Evolutionary conservation across 371 early-diverging fungal genomes (phyloP), one percentile per base, ranked within the genome.

Genomic region (Dichotomocladium elegans): DNA sequence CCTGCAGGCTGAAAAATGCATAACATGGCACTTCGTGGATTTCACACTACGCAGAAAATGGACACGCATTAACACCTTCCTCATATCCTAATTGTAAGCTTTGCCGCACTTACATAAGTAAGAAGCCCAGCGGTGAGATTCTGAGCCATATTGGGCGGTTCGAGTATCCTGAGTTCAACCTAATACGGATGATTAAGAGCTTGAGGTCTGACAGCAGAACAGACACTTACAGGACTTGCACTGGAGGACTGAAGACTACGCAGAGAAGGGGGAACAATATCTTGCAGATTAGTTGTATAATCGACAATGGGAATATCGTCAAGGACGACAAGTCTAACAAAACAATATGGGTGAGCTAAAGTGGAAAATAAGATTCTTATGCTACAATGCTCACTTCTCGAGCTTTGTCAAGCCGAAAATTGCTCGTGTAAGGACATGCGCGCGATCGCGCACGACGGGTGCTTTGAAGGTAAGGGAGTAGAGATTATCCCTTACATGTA

Each of bases 131-230:
- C 73, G 3, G 67, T 28, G 8, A 77, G 27, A 4, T 63, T 71
- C 28, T 68, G 63, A 22, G 70, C 41, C 43, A 73, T 57, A 46
- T 77, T 73, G 21, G 77, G 77, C 11, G 61, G 30, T 51, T 71
- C 70, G 24, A 49, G 14, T n/a, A 28, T 22, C 11, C 45, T 29
- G 11, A 47, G 25, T 12, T 37, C n/a, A 22, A 55, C 24, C 46
- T 31, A 27, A 29, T 28, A 4, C 37, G 9, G 8, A 37, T 37
- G 17, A 2, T n/a, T n/a, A n/a, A n/a, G n/a, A n/a, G n/a, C n/a
- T n/a, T n/a, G n/a, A n/a, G n/a, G n/a, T n/a, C n/a, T n/a, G n/a
- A n/a, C n/a, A 15, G n/a, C 37, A 37, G 2, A 2, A 37, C 37
- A 1, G 5, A 28, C 12, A 33, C 52, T 55, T 17, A 66, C 48